Percentiles rank a stretch among this genome's conserved stretches.
These are phyloP conservation scores for Trypanosoma congolense DNA, from an alignment of 208 protist species.

Conservation along the genomic window DNA sequence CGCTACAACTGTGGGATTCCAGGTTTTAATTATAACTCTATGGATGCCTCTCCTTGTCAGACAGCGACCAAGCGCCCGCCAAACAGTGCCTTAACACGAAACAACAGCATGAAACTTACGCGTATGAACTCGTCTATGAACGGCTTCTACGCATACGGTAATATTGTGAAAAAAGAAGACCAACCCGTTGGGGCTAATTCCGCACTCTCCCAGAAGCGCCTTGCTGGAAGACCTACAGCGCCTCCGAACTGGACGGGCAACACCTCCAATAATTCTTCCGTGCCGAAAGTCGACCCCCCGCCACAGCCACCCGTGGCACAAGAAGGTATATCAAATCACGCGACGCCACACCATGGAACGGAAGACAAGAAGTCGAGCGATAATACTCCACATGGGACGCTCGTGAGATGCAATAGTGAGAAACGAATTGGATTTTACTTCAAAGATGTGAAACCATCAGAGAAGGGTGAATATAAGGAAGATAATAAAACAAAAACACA, in stretches of 20 bases:
- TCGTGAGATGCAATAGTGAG: slow-evolving; percentile 25
- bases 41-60: too few relatives aligned
- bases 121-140: slow-evolving; percentile 7
- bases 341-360: too few relatives aligned
- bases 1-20: too few relatives aligned
- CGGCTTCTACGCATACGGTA: slow-evolving; percentile 9
- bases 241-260: slow-evolving; percentile 5
- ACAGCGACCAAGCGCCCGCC: too few relatives aligned
- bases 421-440: slow-evolving; percentile 82
- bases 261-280: not conserved
- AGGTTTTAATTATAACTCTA: too few relatives aligned
- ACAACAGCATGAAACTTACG: slow-evolving; percentile 13
- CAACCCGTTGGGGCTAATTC: not conserved
- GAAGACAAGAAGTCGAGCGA: not conserved
- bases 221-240: slow-evolving; percentile 2
- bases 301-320: too few relatives aligned
- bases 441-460: slow-evolving; percentile 53
- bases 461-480: slow-evolving; percentile 59
- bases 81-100: not conserved
- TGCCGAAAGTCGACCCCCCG: too few relatives aligned
- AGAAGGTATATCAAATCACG: too few relatives aligned
- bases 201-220: not conserved
- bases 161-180: not conserved
- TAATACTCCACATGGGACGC: not conserved
- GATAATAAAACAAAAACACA: slow-evolving; percentile 44